phyloP scores from a whole-genome alignment of 1,284 basidiomycete species.

The Pseudozyma sp. region DNA sequence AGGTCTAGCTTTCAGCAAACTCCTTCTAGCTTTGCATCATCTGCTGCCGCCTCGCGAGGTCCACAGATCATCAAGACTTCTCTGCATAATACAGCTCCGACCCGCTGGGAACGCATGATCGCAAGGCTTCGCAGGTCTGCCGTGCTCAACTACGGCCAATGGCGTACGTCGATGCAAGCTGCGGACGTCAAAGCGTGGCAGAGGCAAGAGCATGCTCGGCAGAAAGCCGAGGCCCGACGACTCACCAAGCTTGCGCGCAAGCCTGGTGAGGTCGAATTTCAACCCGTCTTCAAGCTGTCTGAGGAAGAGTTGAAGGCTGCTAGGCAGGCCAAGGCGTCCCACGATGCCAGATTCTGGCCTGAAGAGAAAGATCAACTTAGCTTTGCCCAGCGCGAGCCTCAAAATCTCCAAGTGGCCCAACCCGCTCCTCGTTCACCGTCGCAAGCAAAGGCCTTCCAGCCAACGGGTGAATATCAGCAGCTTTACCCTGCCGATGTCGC shows the following conservation, averaged over 20 bases:
- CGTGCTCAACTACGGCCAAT: neutral
- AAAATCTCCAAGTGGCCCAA: too few species aligned
- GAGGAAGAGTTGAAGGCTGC: neutral
- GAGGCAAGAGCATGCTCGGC: neutral
- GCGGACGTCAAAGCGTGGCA: neutral
- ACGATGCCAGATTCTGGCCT: too few species aligned
- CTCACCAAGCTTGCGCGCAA: neutral
- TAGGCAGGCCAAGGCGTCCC: neutral
- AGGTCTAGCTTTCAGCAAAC: neutral
- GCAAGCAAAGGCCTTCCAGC: too few species aligned
- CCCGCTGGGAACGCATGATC: neutral
- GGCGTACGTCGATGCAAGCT: neutral
- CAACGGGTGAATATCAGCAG: too few species aligned
- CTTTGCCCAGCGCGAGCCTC: too few species aligned
- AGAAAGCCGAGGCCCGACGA: neutral
- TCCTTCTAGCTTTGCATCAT: neutral
- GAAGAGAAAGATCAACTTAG: too few species aligned
- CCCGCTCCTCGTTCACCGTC: too few species aligned
- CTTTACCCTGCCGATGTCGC: too few species aligned
- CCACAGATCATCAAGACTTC: neutral
- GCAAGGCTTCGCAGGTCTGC: neutral
- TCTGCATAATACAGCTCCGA: neutral
- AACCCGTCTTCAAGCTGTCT: constrained; percentile 1
- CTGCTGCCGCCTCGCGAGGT: neutral
- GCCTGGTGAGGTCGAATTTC: constrained; percentile 12